These are phyloP conservation scores for Hapsidospora chrysogenum DNA, from an alignment of 495 filamentous ascomycete genomes.

Conservation along the genomic window DNA sequence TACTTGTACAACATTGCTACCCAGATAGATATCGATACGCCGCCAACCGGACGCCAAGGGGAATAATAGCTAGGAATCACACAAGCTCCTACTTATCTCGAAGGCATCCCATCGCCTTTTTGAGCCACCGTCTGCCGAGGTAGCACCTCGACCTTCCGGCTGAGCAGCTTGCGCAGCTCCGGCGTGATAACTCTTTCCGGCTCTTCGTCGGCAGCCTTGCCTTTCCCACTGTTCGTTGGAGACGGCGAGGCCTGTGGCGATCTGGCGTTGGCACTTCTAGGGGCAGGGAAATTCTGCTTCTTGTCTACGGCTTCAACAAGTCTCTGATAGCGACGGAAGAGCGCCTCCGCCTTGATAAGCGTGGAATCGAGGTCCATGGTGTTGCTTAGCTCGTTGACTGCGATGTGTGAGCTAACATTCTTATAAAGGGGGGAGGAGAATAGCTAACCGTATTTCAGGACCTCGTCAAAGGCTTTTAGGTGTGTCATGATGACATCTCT, in stretches of 20 bases:
- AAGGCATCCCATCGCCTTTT: background rate
- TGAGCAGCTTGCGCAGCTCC: constrained; percentile 61
- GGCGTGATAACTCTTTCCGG: constrained; percentile 55
- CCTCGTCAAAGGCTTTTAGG: constrained; percentile 88
- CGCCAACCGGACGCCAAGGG: no score
- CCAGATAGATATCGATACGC: no score
- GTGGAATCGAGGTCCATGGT: constrained; percentile 81
- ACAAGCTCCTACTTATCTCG: background rate
- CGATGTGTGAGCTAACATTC: background rate
- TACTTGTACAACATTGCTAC: no score
- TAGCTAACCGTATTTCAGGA: constrained; percentile 78
- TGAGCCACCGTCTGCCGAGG: background rate
- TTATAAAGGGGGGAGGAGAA: constrained; percentile 3
- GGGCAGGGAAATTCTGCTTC: constrained; percentile 57
- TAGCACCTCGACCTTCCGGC: constrained; percentile 49
- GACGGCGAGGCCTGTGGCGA: constrained; percentile 1
- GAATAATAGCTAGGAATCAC: no score
- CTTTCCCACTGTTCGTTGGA: constrained; percentile 8
- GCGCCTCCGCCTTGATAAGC: constrained; percentile 68
- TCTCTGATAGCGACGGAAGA: constrained; percentile 77
- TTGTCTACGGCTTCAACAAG: constrained; percentile 82
- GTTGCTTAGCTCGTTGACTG: constrained; percentile 86
- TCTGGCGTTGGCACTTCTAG: background rate
- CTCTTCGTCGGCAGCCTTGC: constrained; percentile 14
- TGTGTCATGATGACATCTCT: constrained; percentile 88